Conservation (phyloP, 805 yeast genomes). For the Saccharomycopsis javanensis region DNA sequence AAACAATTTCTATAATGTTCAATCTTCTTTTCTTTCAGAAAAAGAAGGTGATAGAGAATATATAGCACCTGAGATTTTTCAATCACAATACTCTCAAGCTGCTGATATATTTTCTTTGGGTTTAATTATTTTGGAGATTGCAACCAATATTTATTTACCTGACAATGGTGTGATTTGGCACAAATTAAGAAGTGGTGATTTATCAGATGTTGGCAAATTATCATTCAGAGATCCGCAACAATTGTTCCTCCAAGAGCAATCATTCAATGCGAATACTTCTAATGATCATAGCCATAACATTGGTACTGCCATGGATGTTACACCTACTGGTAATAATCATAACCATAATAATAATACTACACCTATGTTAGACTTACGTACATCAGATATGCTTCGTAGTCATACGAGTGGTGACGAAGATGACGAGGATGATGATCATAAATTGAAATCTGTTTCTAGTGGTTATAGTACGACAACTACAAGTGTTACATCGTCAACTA, state of each 20-base stretch:
- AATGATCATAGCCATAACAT: background rate
- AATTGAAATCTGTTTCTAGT: background rate
- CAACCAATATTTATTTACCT: slow-evolving; percentile 89
- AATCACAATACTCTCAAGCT: slow-evolving; percentile 75
- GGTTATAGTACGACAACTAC: background rate
- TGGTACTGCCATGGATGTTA: background rate
- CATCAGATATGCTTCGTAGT: background rate
- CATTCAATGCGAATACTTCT: background rate
- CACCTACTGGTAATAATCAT: background rate
- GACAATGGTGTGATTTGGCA: slow-evolving; percentile 98
- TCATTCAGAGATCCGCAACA: slow-evolving; percentile 52
- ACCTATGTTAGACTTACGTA: background rate
- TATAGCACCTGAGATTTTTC: slow-evolving; percentile 92
- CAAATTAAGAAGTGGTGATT: slow-evolving; percentile 85
- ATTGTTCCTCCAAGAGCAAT: background rate
- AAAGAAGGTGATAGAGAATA: slow-evolving; percentile 96
- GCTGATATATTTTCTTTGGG: slow-evolving; percentile 95
- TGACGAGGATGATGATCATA: background rate
- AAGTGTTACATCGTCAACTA: background rate
- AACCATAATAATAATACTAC: no score
- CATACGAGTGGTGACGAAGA: background rate
- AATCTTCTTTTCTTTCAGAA: slow-evolving; percentile 31
- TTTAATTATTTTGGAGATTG: slow-evolving; percentile 84
- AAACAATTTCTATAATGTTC: background rate
- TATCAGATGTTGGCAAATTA: slow-evolving; percentile 86